These are phyloP conservation scores for Sphagnum contortum DNA, from an alignment of 225 moss, liverwort and hornwort species.

Conservation along the genomic window DNA sequence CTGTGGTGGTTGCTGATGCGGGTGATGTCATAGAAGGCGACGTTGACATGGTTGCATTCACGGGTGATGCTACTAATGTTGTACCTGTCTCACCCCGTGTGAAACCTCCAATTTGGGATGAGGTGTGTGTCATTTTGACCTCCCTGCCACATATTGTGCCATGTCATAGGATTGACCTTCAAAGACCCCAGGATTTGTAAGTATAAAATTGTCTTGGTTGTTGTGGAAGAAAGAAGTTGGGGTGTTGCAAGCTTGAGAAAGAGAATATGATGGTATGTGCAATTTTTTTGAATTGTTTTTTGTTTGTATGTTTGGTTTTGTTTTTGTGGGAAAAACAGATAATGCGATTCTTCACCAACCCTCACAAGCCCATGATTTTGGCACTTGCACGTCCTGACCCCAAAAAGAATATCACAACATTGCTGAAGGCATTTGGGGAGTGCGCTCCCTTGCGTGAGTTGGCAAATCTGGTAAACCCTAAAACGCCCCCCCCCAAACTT, in stretches of 20 bases:
- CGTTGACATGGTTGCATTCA: constrained; percentile 26
- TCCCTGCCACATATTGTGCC: too few species aligned
- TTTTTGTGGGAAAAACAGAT: constrained; percentile 17
- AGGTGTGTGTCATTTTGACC: too few species aligned
- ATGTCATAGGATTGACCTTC: too few species aligned
- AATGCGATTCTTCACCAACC: constrained; percentile 64
- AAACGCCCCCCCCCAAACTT: too few species aligned
- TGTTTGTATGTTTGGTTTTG: not conserved
- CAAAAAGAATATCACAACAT: constrained; percentile 69
- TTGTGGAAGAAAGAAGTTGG: too few species aligned
- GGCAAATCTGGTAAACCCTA: constrained; percentile 49
- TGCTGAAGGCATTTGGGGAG: constrained; percentile 69
- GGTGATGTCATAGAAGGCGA: constrained; percentile 37
- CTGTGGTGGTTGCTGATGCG: constrained; percentile 50
- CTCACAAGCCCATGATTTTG: constrained; percentile 80
- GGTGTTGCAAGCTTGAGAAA: too few species aligned
- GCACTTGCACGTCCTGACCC: constrained; percentile 72
- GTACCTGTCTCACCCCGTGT: constrained; percentile 43
- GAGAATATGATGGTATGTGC: too few species aligned
- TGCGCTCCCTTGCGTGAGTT: constrained; percentile 49
- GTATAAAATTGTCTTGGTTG: too few species aligned
- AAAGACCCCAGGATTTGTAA: too few species aligned
- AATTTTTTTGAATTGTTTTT: too few species aligned
- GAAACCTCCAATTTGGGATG: constrained; percentile 11
- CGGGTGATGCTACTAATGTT: constrained; percentile 24